phyloP scores from a whole-genome alignment of 2,329 filamentous ascomycete genomes.

The Ceratocystis alfenasii region DNA sequence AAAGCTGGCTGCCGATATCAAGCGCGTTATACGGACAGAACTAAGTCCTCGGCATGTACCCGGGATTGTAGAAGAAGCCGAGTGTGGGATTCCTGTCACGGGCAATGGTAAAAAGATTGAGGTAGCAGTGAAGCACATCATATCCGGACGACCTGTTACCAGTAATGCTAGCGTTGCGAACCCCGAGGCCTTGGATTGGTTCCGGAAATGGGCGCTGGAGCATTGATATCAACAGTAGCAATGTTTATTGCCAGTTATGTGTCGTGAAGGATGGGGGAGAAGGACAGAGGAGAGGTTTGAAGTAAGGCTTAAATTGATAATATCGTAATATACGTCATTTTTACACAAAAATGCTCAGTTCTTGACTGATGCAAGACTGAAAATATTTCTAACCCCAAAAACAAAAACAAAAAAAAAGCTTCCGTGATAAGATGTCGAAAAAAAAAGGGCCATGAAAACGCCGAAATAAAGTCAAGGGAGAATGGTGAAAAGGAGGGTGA shows the following conservation, averaged over 20 bases:
- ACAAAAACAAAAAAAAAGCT: background rate
- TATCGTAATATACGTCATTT: conserved; percentile 3
- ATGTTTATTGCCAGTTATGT: no score
- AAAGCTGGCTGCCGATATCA: conserved; percentile 52
- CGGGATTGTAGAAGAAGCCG: conserved; percentile 59
- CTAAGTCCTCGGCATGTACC: conserved; percentile 85
- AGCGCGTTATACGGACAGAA: conserved; percentile 57
- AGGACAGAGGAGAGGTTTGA: conserved; percentile 29
- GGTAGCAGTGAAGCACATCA: conserved; percentile 88
- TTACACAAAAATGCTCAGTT: background rate
- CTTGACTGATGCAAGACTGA: background rate
- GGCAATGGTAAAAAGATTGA: conserved; percentile 97
- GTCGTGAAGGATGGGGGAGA: background rate
- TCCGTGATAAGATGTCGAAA: background rate
- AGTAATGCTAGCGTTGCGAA: conserved; percentile 92
- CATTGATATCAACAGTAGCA: background rate
- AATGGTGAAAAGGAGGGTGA: background rate
- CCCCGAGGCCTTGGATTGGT: conserved; percentile 78
- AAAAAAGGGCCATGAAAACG: background rate
- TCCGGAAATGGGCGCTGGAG: conserved; percentile 58
- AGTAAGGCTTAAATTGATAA: no score
- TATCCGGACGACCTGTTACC: conserved; percentile 76
- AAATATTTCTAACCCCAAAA: background rate
- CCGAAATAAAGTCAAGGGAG: background rate
- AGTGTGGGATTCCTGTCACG: conserved; percentile 73